A percentile compares a stretch with the other conserved stretches of the same genome.
These are phyloP conservation scores for Neotropicomus parvogracilis DNA, from an alignment of 1,284 basidiomycete genomes.

Conservation along the genomic window DNA sequence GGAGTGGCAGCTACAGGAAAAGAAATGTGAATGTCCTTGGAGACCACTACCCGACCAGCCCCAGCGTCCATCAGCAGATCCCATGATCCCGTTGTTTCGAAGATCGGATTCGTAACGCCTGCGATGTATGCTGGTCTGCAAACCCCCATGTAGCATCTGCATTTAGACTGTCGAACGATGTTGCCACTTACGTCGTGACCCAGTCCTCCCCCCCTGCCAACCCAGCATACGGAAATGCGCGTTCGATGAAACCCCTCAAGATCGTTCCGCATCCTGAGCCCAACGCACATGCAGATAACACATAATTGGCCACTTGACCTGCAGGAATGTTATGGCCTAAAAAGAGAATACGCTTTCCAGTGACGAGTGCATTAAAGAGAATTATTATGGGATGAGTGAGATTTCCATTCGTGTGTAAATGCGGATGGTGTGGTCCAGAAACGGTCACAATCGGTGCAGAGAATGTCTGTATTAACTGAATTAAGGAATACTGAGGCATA, in stretches of 20 bases:
- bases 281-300: slow-evolving; percentile 89
- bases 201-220: slow-evolving; percentile 86
- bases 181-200: slow-evolving; percentile 69
- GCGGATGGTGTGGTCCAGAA: slow-evolving; percentile 80
- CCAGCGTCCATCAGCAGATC: slow-evolving; percentile 91
- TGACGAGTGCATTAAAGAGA: slow-evolving; percentile 92
- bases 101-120: slow-evolving; percentile 95
- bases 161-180: background rate
- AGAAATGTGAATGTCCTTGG: slow-evolving; percentile 71
- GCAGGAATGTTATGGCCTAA: slow-evolving; percentile 85
- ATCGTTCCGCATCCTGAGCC: slow-evolving; percentile 87
- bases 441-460: slow-evolving; percentile 63
- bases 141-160: slow-evolving; percentile 11
- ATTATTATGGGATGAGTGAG: slow-evolving; percentile 91
- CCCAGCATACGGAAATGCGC: slow-evolving; percentile 93
- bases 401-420: slow-evolving; percentile 89
- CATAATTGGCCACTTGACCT: slow-evolving; percentile 83
- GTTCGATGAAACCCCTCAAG: slow-evolving; percentile 79
- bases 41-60: slow-evolving; percentile 79
- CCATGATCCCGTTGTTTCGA: slow-evolving; percentile 85
- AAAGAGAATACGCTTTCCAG: slow-evolving; percentile 92
- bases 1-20: slow-evolving; percentile 48
- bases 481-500: slow-evolving; percentile 78
- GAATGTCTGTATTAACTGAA: slow-evolving; percentile 87
- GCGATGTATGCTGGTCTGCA: slow-evolving; percentile 86